Evolutionary conservation across 164 flowering plant genomes (phyloP).

Genomic region (Liquidambar formosana): DNA sequence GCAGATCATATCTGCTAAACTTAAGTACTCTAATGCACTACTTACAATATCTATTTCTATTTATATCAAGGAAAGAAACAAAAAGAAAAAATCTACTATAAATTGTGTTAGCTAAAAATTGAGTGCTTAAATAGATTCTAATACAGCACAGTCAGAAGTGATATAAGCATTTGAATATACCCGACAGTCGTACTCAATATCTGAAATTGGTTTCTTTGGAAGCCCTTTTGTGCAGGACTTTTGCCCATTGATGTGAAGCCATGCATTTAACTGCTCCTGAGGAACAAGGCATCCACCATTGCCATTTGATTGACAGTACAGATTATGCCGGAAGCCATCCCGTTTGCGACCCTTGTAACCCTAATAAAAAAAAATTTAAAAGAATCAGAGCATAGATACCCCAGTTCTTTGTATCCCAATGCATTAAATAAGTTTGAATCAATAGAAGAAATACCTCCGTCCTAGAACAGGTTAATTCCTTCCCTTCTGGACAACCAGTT

Average conservation of each 20-base stretch:
- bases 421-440: background rate
- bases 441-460: constrained; percentile 44
- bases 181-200: constrained; percentile 62
- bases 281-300: constrained; percentile 56
- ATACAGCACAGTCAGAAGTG: background rate
- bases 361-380: constrained; percentile 22
- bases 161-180: constrained; percentile 27
- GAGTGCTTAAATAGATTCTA: background rate
- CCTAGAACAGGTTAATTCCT: constrained; percentile 54
- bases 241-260: constrained; percentile 67
- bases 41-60: background rate
- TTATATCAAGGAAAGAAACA: background rate
- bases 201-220: constrained; percentile 35
- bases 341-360: constrained; percentile 62
- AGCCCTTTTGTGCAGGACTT: constrained; percentile 37
- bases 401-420: background rate
- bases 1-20: background rate
- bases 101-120: background rate
- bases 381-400: background rate
- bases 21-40: background rate
- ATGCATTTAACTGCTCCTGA: constrained; percentile 73
- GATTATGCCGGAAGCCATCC: constrained; percentile 41
- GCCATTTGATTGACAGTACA: constrained; percentile 23
- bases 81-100: background rate
- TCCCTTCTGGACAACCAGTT: constrained; percentile 18